Base-by-base conservation (phyloP, 163 green algal genomes). In the Picocystis sp. region DNA sequence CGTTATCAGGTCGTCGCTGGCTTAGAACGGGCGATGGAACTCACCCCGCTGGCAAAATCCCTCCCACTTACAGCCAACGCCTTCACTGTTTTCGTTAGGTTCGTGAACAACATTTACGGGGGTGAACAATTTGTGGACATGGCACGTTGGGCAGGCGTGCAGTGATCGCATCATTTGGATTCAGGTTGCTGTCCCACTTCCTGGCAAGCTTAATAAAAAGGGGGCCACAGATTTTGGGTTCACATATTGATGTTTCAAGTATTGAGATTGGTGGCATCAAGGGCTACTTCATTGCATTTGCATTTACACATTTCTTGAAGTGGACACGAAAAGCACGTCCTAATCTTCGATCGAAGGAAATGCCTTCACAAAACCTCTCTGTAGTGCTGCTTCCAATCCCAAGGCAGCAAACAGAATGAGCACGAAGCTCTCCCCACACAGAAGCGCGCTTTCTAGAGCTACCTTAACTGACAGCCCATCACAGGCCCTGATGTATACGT, bases 41-140 rank as follows among this genome's bases (percentile, higher is more conserved):
- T 74, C 42, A 88, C 79, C 10, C 3, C 35, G 3, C 14, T 71
- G 15, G 61, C 61, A 38, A 22, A 29, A 14, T 23, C 21, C 11
- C 14, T 72, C 6, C 63, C 63, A 14, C 19, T 21, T 23, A 29
- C 62, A 1, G 84, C 84, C 2, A 92, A 92, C 57, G 65, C 59
- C 29, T 79, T 80, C 25, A 89, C 84, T 2, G 46, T 92, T 2
- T 70, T 66, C 33, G 80, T 93, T 46, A 79, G 85, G 33, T 93
- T 93, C 54, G 57, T 68, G 25, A 94, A 94, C 70, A 94, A 94
- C 61, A 71, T 94, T 22, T 74, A 92, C 25, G 85, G 85, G 46
- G 79, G 76, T 0, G 82, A 93, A 65, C 81, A 94, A 29, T 94
- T 94, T 58, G 92, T 94, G 43, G 85, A 94, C 67, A 81, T 92